phyloP scores from a whole-genome alignment of 2,329 filamentous ascomycete genomes.

The Cladophialophora psammophila region DNA sequence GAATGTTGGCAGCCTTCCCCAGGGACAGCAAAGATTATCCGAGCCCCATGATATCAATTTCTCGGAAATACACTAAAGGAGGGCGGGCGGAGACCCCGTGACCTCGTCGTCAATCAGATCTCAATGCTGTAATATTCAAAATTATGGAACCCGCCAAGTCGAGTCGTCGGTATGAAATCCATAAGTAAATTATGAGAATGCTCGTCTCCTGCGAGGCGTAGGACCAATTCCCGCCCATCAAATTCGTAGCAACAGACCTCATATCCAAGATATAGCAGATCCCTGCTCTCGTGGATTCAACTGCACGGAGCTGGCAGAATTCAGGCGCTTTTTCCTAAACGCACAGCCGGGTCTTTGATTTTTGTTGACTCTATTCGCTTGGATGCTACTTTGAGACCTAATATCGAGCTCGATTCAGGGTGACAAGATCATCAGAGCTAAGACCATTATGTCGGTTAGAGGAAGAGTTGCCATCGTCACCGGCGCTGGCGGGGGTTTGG shows the following conservation, averaged over 20 bases:
- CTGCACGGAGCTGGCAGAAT: neutral
- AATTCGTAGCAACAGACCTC: neutral
- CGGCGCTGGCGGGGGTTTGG: conserved; percentile 45
- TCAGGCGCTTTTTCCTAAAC: neutral
- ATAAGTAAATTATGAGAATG: neutral
- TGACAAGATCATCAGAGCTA: neutral
- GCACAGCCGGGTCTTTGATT: neutral
- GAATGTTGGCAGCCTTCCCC: too few relatives aligned
- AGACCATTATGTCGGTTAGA: conserved; percentile 19
- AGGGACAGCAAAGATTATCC: neutral
- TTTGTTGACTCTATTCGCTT: neutral
- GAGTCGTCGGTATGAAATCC: neutral
- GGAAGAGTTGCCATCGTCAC: conserved; percentile 50
- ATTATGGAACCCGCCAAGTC: neutral
- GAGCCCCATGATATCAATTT: neutral
- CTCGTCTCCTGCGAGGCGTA: neutral
- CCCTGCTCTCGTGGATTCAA: neutral
- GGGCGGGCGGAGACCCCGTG: neutral
- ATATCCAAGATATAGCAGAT: neutral
- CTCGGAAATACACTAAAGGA: neutral
- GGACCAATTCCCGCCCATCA: neutral
- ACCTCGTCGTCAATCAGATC: neutral
- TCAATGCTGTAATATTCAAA: neutral
- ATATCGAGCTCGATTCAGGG: neutral
- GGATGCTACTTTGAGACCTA: neutral